Conservation (phyloP, 2,329 filamentous ascomycete species). For the Aspergillus tubingensis region DNA sequence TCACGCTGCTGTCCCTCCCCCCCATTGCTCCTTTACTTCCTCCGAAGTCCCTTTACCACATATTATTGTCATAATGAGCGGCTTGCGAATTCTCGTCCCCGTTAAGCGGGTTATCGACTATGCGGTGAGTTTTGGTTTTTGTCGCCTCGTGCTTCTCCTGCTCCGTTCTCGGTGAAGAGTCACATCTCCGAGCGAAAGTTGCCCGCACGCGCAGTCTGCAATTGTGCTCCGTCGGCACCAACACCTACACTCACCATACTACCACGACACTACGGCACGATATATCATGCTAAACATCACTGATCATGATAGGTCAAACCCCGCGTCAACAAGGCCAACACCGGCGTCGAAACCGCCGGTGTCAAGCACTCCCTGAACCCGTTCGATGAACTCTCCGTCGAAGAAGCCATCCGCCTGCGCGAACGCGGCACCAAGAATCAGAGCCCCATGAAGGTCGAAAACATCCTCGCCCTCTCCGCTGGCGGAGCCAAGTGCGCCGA, state of each 20-base stretch:
- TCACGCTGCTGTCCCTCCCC: not conserved
- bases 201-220: not conserved
- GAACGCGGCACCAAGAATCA: slow-evolving; percentile 64
- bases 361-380: slow-evolving; percentile 99
- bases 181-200: slow-evolving; percentile 2
- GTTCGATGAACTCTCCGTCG: slow-evolving; percentile 96
- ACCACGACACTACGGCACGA: not conserved
- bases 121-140: slow-evolving; percentile 59
- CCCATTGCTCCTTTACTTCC: slow-evolving; percentile 13
- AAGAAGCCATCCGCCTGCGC: slow-evolving; percentile 92
- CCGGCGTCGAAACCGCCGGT: slow-evolving; percentile 85
- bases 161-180: slow-evolving; percentile 25
- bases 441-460: slow-evolving; percentile 73
- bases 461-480: slow-evolving; percentile 87
- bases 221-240: not conserved
- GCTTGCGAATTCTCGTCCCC: slow-evolving; percentile 73
- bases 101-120: slow-evolving; percentile 86
- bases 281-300: not conserved
- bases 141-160: not conserved
- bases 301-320: slow-evolving; percentile 61
- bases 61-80: slow-evolving; percentile 43
- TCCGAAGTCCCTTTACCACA: slow-evolving; percentile 4
- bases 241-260: not conserved
- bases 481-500: slow-evolving; percentile 87
- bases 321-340: slow-evolving; percentile 70